A percentile compares a stretch with the other conserved stretches of the same genome.
Evolutionary conservation across 2,329 filamentous ascomycete species (phyloP).

Genomic region (Lasiodiplodia hormozganensis): DNA sequence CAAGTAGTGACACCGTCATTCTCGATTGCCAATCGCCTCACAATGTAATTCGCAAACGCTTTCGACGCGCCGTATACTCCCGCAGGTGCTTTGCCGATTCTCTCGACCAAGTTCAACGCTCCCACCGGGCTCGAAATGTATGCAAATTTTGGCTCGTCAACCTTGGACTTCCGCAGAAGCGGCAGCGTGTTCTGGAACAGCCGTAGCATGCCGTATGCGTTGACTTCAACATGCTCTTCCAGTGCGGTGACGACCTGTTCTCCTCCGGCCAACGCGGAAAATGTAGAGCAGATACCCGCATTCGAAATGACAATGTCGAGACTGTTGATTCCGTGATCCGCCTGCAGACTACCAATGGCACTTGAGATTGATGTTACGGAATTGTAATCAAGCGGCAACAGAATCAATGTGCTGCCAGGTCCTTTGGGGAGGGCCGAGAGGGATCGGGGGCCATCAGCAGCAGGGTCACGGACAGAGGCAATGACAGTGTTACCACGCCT

Average conservation of each 20-base stretch:
- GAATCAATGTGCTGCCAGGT: background rate
- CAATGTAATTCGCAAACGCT: constrained; percentile 2
- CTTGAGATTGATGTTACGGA: background rate
- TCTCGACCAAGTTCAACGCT: background rate
- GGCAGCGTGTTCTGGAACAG: constrained; percentile 16
- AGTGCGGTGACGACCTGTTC: background rate
- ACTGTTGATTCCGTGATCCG: constrained; percentile 25
- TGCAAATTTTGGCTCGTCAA: constrained; percentile 4
- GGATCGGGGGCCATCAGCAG: background rate
- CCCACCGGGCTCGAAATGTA: background rate
- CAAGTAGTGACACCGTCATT: background rate
- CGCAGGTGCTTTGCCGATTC: background rate
- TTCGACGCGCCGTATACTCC: background rate
- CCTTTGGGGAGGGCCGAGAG: background rate
- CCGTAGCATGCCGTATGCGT: background rate
- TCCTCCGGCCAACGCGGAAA: background rate
- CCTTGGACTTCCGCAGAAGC: background rate
- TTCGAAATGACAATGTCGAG: constrained; percentile 33
- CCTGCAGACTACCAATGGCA: background rate
- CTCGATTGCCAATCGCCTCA: constrained; percentile 5
- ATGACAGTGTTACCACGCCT: constrained; percentile 4
- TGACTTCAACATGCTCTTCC: constrained; percentile 2
- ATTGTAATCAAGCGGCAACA: background rate
- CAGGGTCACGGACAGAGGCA: background rate
- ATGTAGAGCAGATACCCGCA: constrained; percentile 55